Conservation (phyloP, 495 filamentous ascomycete species). For the Podospora australis region DNA sequence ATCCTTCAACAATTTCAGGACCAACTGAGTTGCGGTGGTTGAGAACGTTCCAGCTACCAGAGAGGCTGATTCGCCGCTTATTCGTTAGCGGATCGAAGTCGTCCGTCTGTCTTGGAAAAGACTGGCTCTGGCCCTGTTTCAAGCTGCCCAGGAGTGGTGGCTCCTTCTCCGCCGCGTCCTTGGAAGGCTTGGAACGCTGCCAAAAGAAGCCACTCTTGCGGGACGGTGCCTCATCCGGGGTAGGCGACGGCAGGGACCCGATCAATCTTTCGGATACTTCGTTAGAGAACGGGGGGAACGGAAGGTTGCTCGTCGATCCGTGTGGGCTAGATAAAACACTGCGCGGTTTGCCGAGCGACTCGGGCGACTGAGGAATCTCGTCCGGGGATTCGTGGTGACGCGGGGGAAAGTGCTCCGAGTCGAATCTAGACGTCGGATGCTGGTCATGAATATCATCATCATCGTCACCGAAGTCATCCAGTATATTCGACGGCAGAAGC, state of each 20-base stretch:
- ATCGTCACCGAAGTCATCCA: slow-evolving; percentile 64
- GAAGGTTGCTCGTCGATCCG: slow-evolving; percentile 52
- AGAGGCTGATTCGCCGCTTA: slow-evolving; percentile 47
- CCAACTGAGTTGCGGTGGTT: slow-evolving; percentile 47
- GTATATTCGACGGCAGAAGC: slow-evolving; percentile 72
- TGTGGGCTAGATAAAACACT: slow-evolving; percentile 64
- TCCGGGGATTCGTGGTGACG: slow-evolving; percentile 38
- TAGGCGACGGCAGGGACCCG: slow-evolving; percentile 13
- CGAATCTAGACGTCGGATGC: slow-evolving; percentile 26
- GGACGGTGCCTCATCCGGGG: slow-evolving; percentile 14
- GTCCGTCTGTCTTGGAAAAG: slow-evolving; percentile 57
- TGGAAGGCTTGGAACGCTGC: slow-evolving; percentile 59
- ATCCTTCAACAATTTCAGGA: slow-evolving; percentile 32
- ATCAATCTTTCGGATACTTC: slow-evolving; percentile 33
- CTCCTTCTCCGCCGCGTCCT: slow-evolving; percentile 61
- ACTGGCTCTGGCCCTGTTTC: slow-evolving; percentile 73
- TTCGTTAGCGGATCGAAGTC: slow-evolving; percentile 35
- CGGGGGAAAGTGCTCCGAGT: slow-evolving; percentile 24
- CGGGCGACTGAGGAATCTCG: slow-evolving; percentile 59
- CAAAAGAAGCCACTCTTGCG: slow-evolving; percentile 53
- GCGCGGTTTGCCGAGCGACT: slow-evolving; percentile 57
- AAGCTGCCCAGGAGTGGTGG: slow-evolving; percentile 65
- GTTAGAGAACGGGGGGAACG: slow-evolving; percentile 38
- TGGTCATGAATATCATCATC: slow-evolving; percentile 62
- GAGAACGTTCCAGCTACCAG: slow-evolving; percentile 48